Percentiles rank a stretch among this genome's conserved stretches.
phyloP scores from a whole-genome alignment of 441 rosid species.

The Brassica hybrid region DNA sequence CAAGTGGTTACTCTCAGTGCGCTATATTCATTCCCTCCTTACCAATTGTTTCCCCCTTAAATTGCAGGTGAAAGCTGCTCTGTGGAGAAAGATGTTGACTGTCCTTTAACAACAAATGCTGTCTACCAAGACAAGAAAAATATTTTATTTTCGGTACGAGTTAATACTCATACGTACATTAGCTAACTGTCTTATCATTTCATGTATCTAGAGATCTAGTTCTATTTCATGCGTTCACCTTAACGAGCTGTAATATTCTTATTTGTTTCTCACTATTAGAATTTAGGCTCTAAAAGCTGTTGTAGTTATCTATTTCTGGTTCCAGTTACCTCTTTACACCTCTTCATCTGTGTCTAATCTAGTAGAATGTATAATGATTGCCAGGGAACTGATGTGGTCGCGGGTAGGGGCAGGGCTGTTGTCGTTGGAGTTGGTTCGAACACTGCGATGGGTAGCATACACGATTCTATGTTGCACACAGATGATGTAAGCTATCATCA shows the following conservation, averaged over 20 bases:
- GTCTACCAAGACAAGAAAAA: conserved; percentile 99
- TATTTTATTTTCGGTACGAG: conserved; percentile 90
- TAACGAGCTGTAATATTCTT: conserved; percentile 7
- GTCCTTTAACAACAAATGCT: conserved; percentile 79
- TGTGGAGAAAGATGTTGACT: conserved; percentile 82
- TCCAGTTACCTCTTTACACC: not conserved
- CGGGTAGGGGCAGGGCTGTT: conserved; percentile 95
- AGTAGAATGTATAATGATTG: conserved; percentile 44
- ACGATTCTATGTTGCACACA: no score
- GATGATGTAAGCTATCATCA: conserved; percentile 71
- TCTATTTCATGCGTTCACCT: conserved; percentile 18
- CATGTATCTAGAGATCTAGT: conserved; percentile 11
- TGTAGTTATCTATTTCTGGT: conserved; percentile 10
- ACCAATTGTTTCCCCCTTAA: conserved; percentile 29
- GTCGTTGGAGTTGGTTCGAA: conserved; percentile 94
- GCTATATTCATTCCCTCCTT: not conserved
- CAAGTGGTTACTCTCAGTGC: not conserved
- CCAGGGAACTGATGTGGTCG: conserved; percentile 96
- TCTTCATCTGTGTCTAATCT: conserved; percentile 7
- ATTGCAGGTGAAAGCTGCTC: conserved; percentile 95
- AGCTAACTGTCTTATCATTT: conserved; percentile 22
- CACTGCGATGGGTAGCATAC: conserved; percentile 99
- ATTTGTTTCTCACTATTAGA: conserved; percentile 21
- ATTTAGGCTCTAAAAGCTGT: conserved; percentile 11
- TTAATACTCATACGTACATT: conserved; percentile 37